Evolutionary conservation across 148 eudicot species (phyloP).

Genomic region (Polygonum aviculare): DNA sequence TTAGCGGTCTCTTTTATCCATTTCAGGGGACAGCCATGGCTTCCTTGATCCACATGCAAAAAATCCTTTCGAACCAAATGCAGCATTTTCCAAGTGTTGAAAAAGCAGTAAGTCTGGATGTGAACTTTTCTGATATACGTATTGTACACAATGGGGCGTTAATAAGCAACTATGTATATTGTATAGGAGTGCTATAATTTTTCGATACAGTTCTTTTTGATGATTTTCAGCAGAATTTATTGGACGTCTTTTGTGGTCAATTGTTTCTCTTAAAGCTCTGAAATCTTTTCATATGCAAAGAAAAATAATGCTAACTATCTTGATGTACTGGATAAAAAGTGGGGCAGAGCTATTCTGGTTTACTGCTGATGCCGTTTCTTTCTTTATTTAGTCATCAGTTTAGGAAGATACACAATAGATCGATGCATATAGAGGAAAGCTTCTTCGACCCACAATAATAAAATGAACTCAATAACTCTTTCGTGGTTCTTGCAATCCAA

Average conservation of each 20-base stretch:
- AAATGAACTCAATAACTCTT: background rate
- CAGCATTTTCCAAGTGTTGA: conserved; percentile 66
- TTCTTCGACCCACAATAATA: background rate
- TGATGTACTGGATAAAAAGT: background rate
- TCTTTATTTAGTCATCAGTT: background rate
- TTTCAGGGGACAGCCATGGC: conserved; percentile 96
- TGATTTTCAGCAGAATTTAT: background rate
- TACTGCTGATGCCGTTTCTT: background rate
- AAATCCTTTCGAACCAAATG: conserved; percentile 63
- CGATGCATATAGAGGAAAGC: background rate
- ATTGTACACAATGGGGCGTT: background rate
- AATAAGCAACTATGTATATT: background rate
- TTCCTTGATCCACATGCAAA: conserved; percentile 87
- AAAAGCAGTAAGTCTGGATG: conserved; percentile 62
- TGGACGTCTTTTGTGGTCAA: background rate
- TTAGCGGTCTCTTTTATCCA: background rate
- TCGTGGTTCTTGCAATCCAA: background rate
- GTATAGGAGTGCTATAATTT: background rate
- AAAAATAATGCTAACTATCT: background rate
- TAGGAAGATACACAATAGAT: background rate
- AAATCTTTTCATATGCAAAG: background rate
- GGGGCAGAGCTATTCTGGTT: background rate
- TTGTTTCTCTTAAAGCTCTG: background rate
- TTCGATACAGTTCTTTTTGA: background rate
- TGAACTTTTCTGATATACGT: background rate